Evolutionary conservation across 495 filamentous ascomycete genomes (phyloP), one percentile per base, ranked within the genome.

Genomic region (Hypoxylon trugodes): DNA sequence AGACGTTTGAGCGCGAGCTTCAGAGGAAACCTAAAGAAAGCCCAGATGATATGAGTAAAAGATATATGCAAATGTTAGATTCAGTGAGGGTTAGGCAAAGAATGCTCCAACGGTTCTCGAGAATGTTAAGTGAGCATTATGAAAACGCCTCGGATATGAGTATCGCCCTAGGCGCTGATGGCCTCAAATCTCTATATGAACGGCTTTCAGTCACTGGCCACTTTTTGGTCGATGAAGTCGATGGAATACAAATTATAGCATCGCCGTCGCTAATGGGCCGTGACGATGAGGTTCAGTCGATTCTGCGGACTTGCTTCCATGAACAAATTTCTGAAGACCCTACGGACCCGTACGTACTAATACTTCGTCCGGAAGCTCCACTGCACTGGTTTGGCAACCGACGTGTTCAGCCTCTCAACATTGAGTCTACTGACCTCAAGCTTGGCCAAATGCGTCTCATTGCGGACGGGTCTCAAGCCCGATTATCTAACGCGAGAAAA

Each of bases 71-170:
- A 64, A 90, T 91, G 57, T 75, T 98, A 5, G 95, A 98, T 74
- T 97, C 95, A 1, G 96, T 97, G 9, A 91, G 95, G 40, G 93
- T 97, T 51, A 86, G 95, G 18, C 96, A 98, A 73, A 82, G 96
- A 65, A 98, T 83, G 81, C 69, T 86, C 42, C 82, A 86, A 62
- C 77, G 83, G 25, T 97, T 96, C 73, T 92, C 91, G 5, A 83
- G 91, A 63, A 89, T 96, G 69, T 79, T 98, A 32, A 91, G 90
- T 58, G 89, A 96, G 65, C 84, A 94, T 30, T 98, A 98, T 62
- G 95, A 98, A 72, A 98, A 98, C 71, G 89, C 92, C 8, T 95
- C 91, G 9, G 95, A 98, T 70, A 97, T 95, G 74, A 96, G 90
- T 67, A 86, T 94, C 68, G 84, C 87, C 47, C 79, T 94, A 43